Evolutionary conservation across 768 basidiomycete species (phyloP).

Genomic region (Pholiota molesta): DNA sequence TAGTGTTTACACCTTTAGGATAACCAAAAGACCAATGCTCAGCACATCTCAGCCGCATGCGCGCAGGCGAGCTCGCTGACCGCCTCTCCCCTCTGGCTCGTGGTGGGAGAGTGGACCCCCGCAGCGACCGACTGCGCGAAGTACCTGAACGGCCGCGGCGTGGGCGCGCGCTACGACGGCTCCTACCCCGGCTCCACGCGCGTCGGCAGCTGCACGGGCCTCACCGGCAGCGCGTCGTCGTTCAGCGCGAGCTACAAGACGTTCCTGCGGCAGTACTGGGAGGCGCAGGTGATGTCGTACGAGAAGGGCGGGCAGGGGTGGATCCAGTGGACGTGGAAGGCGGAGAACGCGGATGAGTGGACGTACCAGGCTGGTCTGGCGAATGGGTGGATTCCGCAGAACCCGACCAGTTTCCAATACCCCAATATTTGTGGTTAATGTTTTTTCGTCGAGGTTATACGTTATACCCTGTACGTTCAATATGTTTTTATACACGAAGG

Average conservation of each 20-base stretch:
- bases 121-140: slow-evolving; percentile 78
- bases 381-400: slow-evolving; percentile 83
- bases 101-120: slow-evolving; percentile 90
- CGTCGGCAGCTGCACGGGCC: slow-evolving; percentile 74
- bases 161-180: slow-evolving; percentile 69
- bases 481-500: no score
- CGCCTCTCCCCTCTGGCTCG: slow-evolving; percentile 69
- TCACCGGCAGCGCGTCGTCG: slow-evolving; percentile 72
- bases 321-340: slow-evolving; percentile 87
- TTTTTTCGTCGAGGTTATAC: no score
- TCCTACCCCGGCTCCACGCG: slow-evolving; percentile 60
- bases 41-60: slow-evolving; percentile 70
- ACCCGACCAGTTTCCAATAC: slow-evolving; percentile 51
- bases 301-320: slow-evolving; percentile 67
- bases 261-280: slow-evolving; percentile 82
- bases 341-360: slow-evolving; percentile 88
- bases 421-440: slow-evolving; percentile 62
- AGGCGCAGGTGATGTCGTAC: slow-evolving; percentile 78
- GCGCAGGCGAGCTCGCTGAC: slow-evolving; percentile 44
- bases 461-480: slow-evolving; percentile 10
- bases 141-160: slow-evolving; percentile 83
- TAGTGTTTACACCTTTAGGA: slow-evolving; percentile 33
- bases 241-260: slow-evolving; percentile 82
- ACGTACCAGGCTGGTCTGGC: slow-evolving; percentile 80
- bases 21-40: slow-evolving; percentile 44